Percentiles rank a stretch among this genome's conserved stretches.
Evolutionary conservation across 179 eudicot genomes (phyloP).

Genomic region (Amaranthus tricolor): DNA sequence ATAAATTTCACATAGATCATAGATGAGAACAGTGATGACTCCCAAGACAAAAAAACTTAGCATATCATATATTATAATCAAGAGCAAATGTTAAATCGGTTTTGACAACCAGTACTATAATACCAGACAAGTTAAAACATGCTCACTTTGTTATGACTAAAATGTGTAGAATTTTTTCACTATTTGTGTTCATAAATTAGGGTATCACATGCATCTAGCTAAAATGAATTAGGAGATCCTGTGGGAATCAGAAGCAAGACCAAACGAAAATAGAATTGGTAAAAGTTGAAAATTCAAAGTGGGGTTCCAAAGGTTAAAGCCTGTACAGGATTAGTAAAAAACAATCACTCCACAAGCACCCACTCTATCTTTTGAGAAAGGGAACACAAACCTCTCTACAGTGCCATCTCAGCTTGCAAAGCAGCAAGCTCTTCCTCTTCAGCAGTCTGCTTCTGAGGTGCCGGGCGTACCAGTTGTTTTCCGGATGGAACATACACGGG

Average conservation of each 20-base stretch:
- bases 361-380: neutral
- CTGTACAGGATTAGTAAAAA: neutral
- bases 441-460: constrained; percentile 44
- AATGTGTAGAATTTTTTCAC: neutral
- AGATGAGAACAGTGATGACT: neutral
- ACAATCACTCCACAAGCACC: neutral
- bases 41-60: neutral
- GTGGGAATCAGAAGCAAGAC: neutral
- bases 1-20: neutral
- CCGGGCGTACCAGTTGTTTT: constrained; percentile 45
- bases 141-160: no score
- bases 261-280: no score
- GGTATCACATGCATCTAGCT: neutral
- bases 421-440: constrained; percentile 83
- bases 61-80: no score
- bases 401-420: constrained; percentile 79
- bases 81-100: no score
- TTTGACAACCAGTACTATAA: no score
- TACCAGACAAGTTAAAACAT: no score
- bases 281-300: neutral
- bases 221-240: neutral
- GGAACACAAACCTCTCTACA: constrained; percentile 36
- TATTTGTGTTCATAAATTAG: neutral
- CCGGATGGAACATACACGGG: constrained; percentile 55
- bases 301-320: neutral